phyloP scores from a whole-genome alignment of 345 rosid species.

The Brassica cretica region DNA sequence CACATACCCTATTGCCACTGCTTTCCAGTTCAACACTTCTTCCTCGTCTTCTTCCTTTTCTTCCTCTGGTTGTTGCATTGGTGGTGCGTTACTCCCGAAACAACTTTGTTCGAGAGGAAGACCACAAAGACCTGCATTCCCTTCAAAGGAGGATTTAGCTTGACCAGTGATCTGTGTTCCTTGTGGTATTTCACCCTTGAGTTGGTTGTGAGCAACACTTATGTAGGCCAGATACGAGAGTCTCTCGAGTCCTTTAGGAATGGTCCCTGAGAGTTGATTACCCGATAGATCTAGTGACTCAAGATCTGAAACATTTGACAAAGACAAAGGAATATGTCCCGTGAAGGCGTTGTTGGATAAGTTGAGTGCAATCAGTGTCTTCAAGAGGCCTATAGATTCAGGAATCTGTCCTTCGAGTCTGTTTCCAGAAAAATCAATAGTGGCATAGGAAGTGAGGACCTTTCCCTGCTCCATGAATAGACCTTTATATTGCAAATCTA shows the following conservation, averaged over 20 bases:
- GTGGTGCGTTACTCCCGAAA: neutral
- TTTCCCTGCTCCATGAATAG: neutral
- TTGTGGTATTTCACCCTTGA: neutral
- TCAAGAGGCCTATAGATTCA: constrained; percentile 25
- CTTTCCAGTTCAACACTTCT: neutral
- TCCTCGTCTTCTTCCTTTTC: neutral
- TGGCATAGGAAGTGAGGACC: neutral
- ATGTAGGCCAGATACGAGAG: constrained; percentile 17
- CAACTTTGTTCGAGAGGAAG: constrained; percentile 8
- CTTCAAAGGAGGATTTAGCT: constrained; percentile 13
- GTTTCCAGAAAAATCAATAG: constrained; percentile 24
- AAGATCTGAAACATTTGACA: neutral
- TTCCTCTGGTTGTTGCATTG: neutral
- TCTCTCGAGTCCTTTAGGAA: constrained; percentile 5
- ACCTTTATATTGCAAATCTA: constrained; percentile 27
- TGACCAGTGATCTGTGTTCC: neutral
- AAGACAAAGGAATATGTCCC: constrained; percentile 21
- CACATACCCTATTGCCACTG: neutral
- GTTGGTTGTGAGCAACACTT: neutral
- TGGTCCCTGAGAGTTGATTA: constrained; percentile 16
- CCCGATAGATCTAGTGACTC: constrained; percentile 23
- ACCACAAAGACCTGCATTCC: constrained; percentile 27
- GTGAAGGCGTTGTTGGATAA: constrained; percentile 27
- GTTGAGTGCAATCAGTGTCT: constrained; percentile 22
- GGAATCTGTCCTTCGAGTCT: constrained; percentile 16